Conservation (phyloP, 164 flowering plant species). For the Brasenia schreberi region DNA sequence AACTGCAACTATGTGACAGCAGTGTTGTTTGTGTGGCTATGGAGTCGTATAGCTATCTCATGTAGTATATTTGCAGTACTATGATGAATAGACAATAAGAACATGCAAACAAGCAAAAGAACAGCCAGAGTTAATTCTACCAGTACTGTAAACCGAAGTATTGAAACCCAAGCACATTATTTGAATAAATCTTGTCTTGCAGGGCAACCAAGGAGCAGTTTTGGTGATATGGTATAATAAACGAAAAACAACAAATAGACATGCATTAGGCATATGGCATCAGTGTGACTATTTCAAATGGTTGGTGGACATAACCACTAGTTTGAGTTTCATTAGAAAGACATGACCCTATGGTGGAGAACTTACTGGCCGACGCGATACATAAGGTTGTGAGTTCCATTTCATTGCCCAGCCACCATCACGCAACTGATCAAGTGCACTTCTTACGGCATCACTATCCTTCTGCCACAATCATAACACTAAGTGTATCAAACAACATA, state of each 20-base stretch:
- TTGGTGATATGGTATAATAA: constrained; percentile 34
- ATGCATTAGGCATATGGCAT: background rate
- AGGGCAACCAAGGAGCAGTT: constrained; percentile 91
- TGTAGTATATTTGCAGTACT: no score
- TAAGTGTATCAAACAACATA: background rate
- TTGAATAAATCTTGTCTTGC: constrained; percentile 60
- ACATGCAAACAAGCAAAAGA: no score
- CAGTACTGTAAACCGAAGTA: no score
- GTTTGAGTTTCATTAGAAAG: constrained; percentile 19
- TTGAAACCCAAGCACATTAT: no score
- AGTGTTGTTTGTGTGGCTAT: no score
- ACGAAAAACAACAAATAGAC: constrained; percentile 1
- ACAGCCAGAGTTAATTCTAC: no score
- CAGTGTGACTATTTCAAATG: background rate
- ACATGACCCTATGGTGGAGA: constrained; percentile 20
- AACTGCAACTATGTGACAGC: no score
- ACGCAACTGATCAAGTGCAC: constrained; percentile 69
- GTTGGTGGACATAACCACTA: constrained; percentile 11
- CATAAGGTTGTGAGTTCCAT: constrained; percentile 94
- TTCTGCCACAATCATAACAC: constrained; percentile 34
- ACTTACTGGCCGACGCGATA: constrained; percentile 88
- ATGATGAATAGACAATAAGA: no score
- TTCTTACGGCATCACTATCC: constrained; percentile 79
- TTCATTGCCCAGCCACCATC: constrained; percentile 85
- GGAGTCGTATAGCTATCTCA: no score